Base-by-base conservation (phyloP, 1,284 basidiomycete genomes). In the Ustilago xerochloae region DNA sequence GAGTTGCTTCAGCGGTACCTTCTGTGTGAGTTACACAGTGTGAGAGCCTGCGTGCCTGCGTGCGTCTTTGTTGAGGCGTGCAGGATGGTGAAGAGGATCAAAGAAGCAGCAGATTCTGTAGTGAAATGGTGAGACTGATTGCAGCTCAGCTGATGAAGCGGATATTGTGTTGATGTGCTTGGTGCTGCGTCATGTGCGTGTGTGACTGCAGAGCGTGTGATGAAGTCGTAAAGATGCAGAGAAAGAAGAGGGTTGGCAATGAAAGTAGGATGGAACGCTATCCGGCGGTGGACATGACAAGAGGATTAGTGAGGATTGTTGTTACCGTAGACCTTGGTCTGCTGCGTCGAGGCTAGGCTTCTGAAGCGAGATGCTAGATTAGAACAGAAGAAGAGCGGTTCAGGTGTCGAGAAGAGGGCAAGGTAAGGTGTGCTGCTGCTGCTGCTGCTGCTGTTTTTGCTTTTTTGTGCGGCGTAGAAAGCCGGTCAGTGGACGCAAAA, bases 161-260 rank as follows among this genome's bases (percentile, higher is more conserved):
- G 39, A 29, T 36, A 10, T 24, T 12, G 45, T 30, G 50, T 32
- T 45, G 18, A n/a, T n/a, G n/a, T n/a, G n/a, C n/a, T n/a, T n/a
- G n/a, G n/a, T n/a, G n/a, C 3, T 53, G 51, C 58, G 51, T 53
- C 58, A 61, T 53, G 58, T 33, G 45, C 28, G 38, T 47, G 56
- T 43, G 28, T 35, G 13, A 13, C 47, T 47, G 20, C 10, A 30
- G n/a, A 28, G 26, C n/a, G n/a, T n/a, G n/a, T n/a, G 26, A 30
- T 12, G 16, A 35, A 29, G 39, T 36, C 12, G 57, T 10, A 30
- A 16, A 29, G 9, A 51, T 33, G 35, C 20, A 29, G 35, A 10
- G 24, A 6, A 28, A 4, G 20, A 8, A 8, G 20, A 33, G 20
- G 52, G 51, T 13, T n/a, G 7, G 35, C 35, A 20, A 22, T n/a